These are phyloP conservation scores for Hemisphaericaspora xylanilytica DNA, from an alignment of 1,139 yeast species.

Conservation along the genomic window DNA sequence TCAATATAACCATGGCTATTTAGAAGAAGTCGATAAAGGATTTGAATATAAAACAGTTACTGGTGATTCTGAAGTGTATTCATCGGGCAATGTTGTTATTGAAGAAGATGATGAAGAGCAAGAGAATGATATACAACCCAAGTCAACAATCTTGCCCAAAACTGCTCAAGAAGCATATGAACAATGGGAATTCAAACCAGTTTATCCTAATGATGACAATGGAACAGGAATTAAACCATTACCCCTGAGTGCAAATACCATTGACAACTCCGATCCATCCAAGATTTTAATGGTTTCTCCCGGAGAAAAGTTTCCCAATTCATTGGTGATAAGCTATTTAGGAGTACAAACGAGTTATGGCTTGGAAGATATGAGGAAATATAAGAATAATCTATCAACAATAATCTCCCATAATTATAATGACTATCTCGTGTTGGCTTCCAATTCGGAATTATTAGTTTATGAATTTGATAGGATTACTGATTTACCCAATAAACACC, in stretches of 20 bases:
- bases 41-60: constrained; percentile 8
- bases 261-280: constrained; percentile 22
- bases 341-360: constrained; percentile 21
- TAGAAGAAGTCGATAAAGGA: constrained; percentile 5
- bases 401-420: constrained; percentile 13
- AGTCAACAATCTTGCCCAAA: constrained; percentile 3
- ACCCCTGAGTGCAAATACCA: constrained; percentile 15
- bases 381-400: constrained; percentile 36
- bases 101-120: background rate
- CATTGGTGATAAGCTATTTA: constrained; percentile 22
- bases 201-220: constrained; percentile 1
- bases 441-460: constrained; percentile 30
- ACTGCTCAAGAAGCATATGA: constrained; percentile 1
- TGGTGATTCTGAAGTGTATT: constrained; percentile 2
- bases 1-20: constrained; percentile 14
- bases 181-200: constrained; percentile 5
- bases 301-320: constrained; percentile 29
- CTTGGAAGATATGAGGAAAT: constrained; percentile 20
- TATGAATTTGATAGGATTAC: constrained; percentile 26
- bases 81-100: constrained; percentile 1
- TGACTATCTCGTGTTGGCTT: constrained; percentile 27
- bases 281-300: constrained; percentile 30
- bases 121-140: background rate
- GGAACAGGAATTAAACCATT: constrained; percentile 7
- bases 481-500: constrained; percentile 23